These are phyloP conservation scores for Paraphaeosphaeria sporulosa DNA, from an alignment of 2,329 filamentous ascomycete genomes.

Conservation along the genomic window DNA sequence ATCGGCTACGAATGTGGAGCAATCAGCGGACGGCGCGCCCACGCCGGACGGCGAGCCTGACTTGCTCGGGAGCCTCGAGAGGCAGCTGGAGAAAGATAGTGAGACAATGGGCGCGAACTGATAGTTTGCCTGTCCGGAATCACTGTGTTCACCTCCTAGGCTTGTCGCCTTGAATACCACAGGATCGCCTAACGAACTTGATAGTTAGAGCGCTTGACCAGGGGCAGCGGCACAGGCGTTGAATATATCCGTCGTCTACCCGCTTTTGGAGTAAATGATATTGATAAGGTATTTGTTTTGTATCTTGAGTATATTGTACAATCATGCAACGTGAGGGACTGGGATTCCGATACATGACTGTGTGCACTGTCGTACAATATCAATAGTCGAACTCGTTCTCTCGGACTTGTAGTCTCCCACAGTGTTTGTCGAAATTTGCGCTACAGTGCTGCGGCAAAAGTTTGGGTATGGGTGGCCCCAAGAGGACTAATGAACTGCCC, in stretches of 20 bases:
- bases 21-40: slow-evolving; percentile 18
- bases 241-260: neutral
- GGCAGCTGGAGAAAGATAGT: slow-evolving; percentile 50
- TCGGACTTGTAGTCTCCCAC: too few relatives aligned
- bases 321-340: too few relatives aligned
- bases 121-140: slow-evolving; percentile 16
- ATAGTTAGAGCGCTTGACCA: neutral
- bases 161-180: neutral
- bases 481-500: too few relatives aligned
- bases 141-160: neutral
- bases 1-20: slow-evolving; percentile 16
- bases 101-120: slow-evolving; percentile 18
- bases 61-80: slow-evolving; percentile 58
- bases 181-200: neutral
- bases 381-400: too few relatives aligned
- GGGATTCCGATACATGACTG: too few relatives aligned
- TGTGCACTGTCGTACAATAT: too few relatives aligned
- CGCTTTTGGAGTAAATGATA: neutral
- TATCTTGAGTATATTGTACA: too few relatives aligned
- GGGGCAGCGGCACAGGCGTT: neutral
- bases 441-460: too few relatives aligned
- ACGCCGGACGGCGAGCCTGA: slow-evolving; percentile 52
- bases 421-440: too few relatives aligned
- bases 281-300: neutral
- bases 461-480: too few relatives aligned